Evolutionary conservation across 768 basidiomycete species (phyloP), one percentile per base, ranked within the genome.

Genomic region (Kwoniella sp.): DNA sequence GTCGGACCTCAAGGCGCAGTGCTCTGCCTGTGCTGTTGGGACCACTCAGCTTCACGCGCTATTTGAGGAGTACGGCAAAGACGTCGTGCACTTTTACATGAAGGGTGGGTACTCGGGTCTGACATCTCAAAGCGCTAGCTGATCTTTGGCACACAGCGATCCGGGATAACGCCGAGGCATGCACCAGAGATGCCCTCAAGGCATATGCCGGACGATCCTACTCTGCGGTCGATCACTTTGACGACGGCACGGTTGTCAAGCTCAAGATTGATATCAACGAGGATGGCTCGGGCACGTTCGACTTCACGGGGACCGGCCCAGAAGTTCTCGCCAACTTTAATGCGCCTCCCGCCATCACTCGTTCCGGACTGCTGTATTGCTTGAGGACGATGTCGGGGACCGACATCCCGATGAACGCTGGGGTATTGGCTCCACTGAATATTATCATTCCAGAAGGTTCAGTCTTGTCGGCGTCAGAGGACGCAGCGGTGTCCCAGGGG

Each of bases 141-240:
- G 33, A 31, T 33, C 5, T n/a, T 8, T 27, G 1, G n/a, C n/a
- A 23, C 2, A 3, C 29, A 51, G 60, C 59, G 5, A 93, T 93
- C 71, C 84, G 88, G 20, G 76, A 80, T 29, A 96, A 95, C 65
- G 91, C 91, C 44, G 91, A 93, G 71, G 78, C 73, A 51, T 88
- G 86, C 17, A 91, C 95, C 7, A 81, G 91, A 38, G 83, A 83
- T 60, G 80, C 95, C 20, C 79, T 96, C 47, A 56, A 53, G 28
- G 81, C 81, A 68, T 83, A 83, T 23, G 79, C 81, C 4, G 87
- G 87, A 3, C 56, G 56, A 23, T 33, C 47, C 12, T 48, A 63
- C 19, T 78, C 78, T 27, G 83, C 91, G 4, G 74, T 84, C 46
- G 92, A 98, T 72, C 87, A 90, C 71, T 57, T 76, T 51, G 73